phyloP scores from a whole-genome alignment of 176 grass and related monocot species.

The Oryza coarctata region DNA sequence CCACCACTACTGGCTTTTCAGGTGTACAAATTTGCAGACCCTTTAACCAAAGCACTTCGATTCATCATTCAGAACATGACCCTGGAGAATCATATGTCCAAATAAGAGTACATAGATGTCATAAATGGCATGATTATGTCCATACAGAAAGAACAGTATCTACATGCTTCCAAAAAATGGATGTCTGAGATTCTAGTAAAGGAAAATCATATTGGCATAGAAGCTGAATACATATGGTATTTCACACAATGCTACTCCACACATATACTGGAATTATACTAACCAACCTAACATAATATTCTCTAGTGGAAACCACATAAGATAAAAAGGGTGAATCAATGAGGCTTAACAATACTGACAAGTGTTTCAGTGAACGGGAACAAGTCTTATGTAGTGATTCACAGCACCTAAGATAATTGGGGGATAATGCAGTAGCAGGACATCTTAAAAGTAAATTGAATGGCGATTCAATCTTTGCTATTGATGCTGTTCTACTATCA shows the following conservation, averaged over 20 bases:
- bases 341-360: neutral
- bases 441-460: neutral
- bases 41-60: conserved; percentile 29
- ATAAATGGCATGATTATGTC: conserved; percentile 20
- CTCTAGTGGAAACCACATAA: conserved; percentile 9
- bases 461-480: neutral
- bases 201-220: neutral
- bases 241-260: conserved; percentile 16
- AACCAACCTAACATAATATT: neutral
- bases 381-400: neutral
- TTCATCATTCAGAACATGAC: conserved; percentile 39
- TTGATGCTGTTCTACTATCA: neutral
- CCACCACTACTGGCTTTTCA: conserved; percentile 15
- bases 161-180: neutral
- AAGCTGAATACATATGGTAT: neutral
- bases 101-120: conserved; percentile 23
- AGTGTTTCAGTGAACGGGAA: neutral
- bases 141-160: neutral
- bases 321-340: neutral
- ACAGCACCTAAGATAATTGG: neutral
- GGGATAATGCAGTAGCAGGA: neutral
- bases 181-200: neutral
- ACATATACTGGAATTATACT: conserved; percentile 1
- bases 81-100: neutral
- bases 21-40: neutral